Conservation (phyloP, 1,139 yeast species). For the Arxiozyma slooffiae region DNA sequence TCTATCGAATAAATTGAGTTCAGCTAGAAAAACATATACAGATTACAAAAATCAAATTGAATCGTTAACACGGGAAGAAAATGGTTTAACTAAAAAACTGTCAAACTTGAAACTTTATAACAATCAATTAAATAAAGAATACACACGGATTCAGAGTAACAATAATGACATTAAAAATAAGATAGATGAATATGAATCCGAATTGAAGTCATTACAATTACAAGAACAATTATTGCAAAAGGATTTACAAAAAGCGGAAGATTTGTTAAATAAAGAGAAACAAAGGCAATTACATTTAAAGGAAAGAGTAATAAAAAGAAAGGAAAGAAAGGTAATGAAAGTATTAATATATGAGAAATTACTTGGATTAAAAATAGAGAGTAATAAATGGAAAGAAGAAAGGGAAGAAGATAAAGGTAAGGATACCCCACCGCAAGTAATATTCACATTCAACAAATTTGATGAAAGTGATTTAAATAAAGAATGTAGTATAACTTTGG, state of each 20-base stretch:
- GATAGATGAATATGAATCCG: conserved; percentile 14
- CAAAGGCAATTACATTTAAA: conserved; percentile 11
- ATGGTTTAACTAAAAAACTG: neutral
- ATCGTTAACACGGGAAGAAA: neutral
- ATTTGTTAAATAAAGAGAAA: conserved; percentile 14
- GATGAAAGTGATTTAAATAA: conserved; percentile 10
- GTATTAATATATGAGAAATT: conserved; percentile 22
- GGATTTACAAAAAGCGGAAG: conserved; percentile 15
- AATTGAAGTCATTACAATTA: conserved; percentile 12
- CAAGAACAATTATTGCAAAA: neutral
- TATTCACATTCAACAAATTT: conserved; percentile 18
- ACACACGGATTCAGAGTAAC: conserved; percentile 2
- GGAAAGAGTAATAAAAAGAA: conserved; percentile 11
- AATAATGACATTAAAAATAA: conserved; percentile 18
- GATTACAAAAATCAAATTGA: neutral
- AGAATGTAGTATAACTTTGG: conserved; percentile 13
- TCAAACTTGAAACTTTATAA: neutral
- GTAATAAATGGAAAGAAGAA: conserved; percentile 16
- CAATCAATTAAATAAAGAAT: neutral
- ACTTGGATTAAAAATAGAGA: conserved; percentile 22
- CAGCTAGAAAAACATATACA: neutral
- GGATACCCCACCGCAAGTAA: neutral
- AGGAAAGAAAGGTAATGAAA: conserved; percentile 19
- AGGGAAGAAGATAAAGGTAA: neutral
- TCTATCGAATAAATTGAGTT: neutral